Conservation (phyloP, 495 filamentous ascomycete species). For the Podospora pseudoanserina region DNA sequence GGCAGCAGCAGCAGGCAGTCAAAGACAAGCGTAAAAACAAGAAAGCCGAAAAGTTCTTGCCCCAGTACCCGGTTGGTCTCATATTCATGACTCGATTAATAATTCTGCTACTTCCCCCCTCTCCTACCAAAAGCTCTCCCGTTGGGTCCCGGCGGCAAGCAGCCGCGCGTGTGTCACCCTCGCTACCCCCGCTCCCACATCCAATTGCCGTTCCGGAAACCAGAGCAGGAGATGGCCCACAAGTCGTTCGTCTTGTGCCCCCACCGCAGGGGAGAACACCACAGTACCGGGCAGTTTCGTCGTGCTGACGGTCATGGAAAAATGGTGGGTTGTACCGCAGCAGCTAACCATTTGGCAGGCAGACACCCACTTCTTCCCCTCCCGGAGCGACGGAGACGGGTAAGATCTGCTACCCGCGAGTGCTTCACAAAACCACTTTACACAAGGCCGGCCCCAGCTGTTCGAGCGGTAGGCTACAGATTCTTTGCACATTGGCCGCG, state of each 20-base stretch:
- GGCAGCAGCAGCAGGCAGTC: too few species aligned
- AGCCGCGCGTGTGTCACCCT: not conserved
- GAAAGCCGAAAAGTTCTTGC: not conserved
- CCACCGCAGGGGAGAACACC: not conserved
- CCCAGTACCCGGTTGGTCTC: not conserved
- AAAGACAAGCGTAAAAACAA: not conserved
- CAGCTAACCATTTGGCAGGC: not conserved
- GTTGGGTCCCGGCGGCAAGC: not conserved
- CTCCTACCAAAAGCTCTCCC: not conserved
- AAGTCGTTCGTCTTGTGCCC: not conserved
- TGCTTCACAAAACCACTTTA: not conserved
- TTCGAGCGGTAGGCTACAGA: not conserved
- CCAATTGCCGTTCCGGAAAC: not conserved
- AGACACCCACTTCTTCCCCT: not conserved
- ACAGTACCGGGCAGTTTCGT: not conserved
- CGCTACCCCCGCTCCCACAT: not conserved
- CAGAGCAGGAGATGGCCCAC: not conserved
- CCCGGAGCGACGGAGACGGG: not conserved
- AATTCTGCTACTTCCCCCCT: not conserved
- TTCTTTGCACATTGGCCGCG: not conserved
- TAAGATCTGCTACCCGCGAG: constrained; percentile 9
- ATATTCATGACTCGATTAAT: not conserved
- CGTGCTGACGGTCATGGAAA: not conserved
- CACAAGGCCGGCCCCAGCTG: not conserved
- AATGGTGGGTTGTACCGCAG: not conserved